Conservation (phyloP, 805 yeast species). For the Sungouiella thailandica region DNA sequence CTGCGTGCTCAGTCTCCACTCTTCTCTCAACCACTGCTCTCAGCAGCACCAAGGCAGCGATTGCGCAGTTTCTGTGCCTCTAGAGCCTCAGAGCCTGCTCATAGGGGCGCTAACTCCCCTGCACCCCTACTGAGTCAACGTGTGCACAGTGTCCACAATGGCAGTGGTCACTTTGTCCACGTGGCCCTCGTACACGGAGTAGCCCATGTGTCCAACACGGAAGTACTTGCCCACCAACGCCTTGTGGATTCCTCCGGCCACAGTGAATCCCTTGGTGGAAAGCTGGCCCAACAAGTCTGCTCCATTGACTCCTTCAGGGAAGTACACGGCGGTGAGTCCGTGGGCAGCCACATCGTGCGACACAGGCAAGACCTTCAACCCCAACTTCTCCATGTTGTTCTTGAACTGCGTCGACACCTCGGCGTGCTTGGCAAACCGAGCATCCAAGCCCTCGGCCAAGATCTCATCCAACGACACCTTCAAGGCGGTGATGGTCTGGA, state of each 20-base stretch:
- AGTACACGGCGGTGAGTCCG: constrained; percentile 81
- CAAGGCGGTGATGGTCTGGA: constrained; percentile 78
- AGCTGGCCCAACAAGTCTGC: constrained; percentile 56
- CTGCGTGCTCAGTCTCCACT: too few relatives aligned
- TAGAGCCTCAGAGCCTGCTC: not conserved
- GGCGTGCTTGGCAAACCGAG: constrained; percentile 60
- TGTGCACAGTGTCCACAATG: constrained; percentile 23
- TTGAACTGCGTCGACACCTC: constrained; percentile 64
- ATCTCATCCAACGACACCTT: constrained; percentile 72
- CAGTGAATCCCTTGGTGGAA: constrained; percentile 60
- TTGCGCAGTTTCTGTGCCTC: too few relatives aligned
- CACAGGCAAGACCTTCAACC: constrained; percentile 66
- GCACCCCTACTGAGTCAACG: constrained; percentile 4
- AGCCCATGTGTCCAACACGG: constrained; percentile 97
- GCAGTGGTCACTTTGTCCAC: constrained; percentile 30
- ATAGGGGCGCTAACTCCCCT: not conserved
- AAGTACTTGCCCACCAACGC: constrained; percentile 77
- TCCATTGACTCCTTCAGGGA: constrained; percentile 71
- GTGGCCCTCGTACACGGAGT: constrained; percentile 46
- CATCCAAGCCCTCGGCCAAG: constrained; percentile 48
- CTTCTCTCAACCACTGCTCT: too few relatives aligned
- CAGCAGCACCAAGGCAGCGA: too few relatives aligned
- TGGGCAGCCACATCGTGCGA: constrained; percentile 64
- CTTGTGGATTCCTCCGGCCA: constrained; percentile 89
- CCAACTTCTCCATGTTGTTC: constrained; percentile 48